Evolutionary conservation across 2,329 filamentous ascomycete genomes (phyloP).

Genomic region (Plenodomus tracheiphilus): DNA sequence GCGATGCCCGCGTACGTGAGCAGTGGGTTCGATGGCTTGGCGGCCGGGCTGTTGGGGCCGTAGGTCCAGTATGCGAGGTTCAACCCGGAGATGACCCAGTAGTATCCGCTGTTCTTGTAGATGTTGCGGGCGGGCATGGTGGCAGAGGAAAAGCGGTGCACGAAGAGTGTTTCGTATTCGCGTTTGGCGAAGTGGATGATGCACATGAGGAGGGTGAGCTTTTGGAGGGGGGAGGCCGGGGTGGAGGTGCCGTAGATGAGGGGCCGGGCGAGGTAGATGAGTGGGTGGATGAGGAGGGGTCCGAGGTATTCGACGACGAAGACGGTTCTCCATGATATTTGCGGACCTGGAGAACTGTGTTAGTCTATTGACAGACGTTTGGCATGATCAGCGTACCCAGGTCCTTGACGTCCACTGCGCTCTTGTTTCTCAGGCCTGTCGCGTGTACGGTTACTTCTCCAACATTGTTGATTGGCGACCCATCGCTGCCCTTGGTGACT

Average conservation of each 20-base stretch:
- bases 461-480: constrained; percentile 59
- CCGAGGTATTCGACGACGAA: constrained; percentile 95
- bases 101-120: constrained; percentile 93
- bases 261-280: constrained; percentile 71
- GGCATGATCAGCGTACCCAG: constrained; percentile 62
- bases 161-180: constrained; percentile 89
- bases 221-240: constrained; percentile 67
- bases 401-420: constrained; percentile 83
- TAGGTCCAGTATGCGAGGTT: constrained; percentile 87
- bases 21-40: constrained; percentile 54
- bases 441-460: constrained; percentile 56
- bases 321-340: constrained; percentile 90
- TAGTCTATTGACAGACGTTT: background rate
- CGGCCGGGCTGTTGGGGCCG: constrained; percentile 70
- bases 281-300: constrained; percentile 82
- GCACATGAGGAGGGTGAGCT: constrained; percentile 73
- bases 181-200: constrained; percentile 89
- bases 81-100: constrained; percentile 83
- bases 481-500: constrained; percentile 67
- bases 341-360: constrained; percentile 63
- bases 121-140: constrained; percentile 93
- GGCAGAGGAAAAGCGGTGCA: constrained; percentile 91
- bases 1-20: constrained; percentile 64
- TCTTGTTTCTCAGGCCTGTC: constrained; percentile 61
- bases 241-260: constrained; percentile 66